Percentiles rank a stretch among this genome's conserved stretches.
phyloP scores from a whole-genome alignment of 2,329 filamentous ascomycete genomes.

The Fusarium protoensiforme region DNA sequence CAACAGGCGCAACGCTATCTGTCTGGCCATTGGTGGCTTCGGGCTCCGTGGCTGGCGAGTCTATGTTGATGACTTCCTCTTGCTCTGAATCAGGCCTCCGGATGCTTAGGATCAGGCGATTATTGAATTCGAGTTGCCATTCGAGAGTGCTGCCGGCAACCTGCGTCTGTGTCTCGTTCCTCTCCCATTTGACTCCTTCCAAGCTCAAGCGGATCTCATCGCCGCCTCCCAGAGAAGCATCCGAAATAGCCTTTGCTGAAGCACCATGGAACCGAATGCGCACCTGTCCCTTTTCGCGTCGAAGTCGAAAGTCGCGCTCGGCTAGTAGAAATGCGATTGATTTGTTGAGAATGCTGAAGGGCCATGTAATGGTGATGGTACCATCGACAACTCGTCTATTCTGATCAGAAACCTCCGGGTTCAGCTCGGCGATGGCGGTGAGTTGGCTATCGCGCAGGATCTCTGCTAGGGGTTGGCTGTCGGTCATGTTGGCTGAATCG shows the following conservation, averaged over 20 bases:
- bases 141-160: slow-evolving; percentile 64
- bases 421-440: slow-evolving; percentile 67
- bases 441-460: slow-evolving; percentile 45
- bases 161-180: slow-evolving; percentile 59
- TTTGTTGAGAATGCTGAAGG: slow-evolving; percentile 82
- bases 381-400: slow-evolving; percentile 68
- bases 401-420: slow-evolving; percentile 57
- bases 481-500: slow-evolving; percentile 40
- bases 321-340: slow-evolving; percentile 83
- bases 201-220: slow-evolving; percentile 79
- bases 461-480: slow-evolving; percentile 31
- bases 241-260: slow-evolving; percentile 75
- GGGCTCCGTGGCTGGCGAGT: slow-evolving; percentile 45
- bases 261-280: slow-evolving; percentile 79
- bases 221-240: slow-evolving; percentile 77
- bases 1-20: background rate
- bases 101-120: slow-evolving; percentile 59
- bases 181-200: slow-evolving; percentile 74
- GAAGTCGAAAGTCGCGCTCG: slow-evolving; percentile 85
- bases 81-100: slow-evolving; percentile 57
- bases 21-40: slow-evolving; percentile 32
- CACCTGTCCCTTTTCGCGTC: slow-evolving; percentile 81
- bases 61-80: slow-evolving; percentile 63
- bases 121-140: slow-evolving; percentile 68
- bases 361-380: slow-evolving; percentile 88